Percentiles rank a stretch among this genome's conserved stretches.
Evolutionary conservation across 345 rosid genomes (phyloP).

Genomic region (Anacardium occidentale): DNA sequence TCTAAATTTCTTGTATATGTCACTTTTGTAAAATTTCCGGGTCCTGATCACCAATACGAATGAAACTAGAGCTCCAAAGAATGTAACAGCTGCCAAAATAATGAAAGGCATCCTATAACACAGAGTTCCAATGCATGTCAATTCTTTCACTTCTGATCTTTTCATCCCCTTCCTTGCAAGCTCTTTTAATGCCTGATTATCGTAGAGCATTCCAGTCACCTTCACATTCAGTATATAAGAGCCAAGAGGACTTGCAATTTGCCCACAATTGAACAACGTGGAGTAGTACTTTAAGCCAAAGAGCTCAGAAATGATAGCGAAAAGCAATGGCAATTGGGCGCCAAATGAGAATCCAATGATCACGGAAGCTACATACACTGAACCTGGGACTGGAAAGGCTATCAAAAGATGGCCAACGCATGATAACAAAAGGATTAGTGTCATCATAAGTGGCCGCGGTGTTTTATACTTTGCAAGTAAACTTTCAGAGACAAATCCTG

Average conservation of each 20-base stretch:
- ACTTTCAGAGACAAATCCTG: conserved; percentile 75
- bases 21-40: conserved; percentile 66
- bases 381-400: conserved; percentile 65
- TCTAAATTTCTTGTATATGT: conserved; percentile 78
- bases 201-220: conserved; percentile 66
- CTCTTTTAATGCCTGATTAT: conserved; percentile 58
- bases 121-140: conserved; percentile 56
- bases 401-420: conserved; percentile 64
- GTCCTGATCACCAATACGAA: conserved; percentile 68
- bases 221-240: conserved; percentile 76
- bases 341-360: conserved; percentile 81
- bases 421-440: conserved; percentile 55
- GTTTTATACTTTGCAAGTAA: conserved; percentile 53
- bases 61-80: conserved; percentile 61
- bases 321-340: conserved; percentile 67
- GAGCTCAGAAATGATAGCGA: conserved; percentile 81
- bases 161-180: conserved; percentile 45
- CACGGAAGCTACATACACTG: conserved; percentile 70
- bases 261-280: conserved; percentile 87
- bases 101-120: conserved; percentile 70
- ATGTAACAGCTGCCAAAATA: conserved; percentile 46
- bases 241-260: conserved; percentile 78
- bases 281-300: conserved; percentile 89
- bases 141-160: conserved; percentile 55
- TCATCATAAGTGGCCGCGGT: conserved; percentile 79